Percentiles rank a stretch among this genome's conserved stretches.
Conservation (phyloP, 2,329 filamentous ascomycete genomes). For the Fusarium ramigenum region DNA sequence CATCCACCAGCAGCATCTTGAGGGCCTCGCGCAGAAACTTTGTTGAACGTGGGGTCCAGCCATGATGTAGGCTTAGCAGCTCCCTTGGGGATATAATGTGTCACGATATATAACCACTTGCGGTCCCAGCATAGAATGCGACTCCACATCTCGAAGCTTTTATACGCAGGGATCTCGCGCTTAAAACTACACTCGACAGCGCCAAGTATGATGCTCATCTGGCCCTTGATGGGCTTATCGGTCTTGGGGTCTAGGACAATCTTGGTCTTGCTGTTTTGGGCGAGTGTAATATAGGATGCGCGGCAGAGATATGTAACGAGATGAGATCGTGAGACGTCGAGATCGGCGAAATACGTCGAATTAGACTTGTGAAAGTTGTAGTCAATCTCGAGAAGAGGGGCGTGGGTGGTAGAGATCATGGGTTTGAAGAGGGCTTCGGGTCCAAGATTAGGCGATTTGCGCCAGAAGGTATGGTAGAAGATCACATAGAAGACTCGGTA, state of each 20-base stretch:
- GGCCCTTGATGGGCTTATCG: conserved; percentile 60
- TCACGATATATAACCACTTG: conserved; percentile 83
- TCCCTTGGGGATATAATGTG: conserved; percentile 74
- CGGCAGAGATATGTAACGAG: conserved; percentile 76
- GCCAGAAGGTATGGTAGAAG: conserved; percentile 62
- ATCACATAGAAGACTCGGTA: conserved; percentile 68
- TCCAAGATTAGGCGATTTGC: conserved; percentile 58
- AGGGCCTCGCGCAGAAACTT: conserved; percentile 52
- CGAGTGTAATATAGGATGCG: conserved; percentile 63
- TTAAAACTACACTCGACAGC: conserved; percentile 79
- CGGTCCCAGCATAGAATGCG: conserved; percentile 78
- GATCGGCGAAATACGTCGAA: conserved; percentile 86
- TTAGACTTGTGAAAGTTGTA: conserved; percentile 88
- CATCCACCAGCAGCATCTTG: conserved; percentile 55
- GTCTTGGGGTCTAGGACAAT: conserved; percentile 61
- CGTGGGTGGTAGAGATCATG: conserved; percentile 71
- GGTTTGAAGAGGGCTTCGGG: conserved; percentile 78
- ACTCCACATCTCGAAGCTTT: conserved; percentile 78
- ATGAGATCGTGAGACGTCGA: conserved; percentile 84
- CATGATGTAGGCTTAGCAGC: conserved; percentile 64
- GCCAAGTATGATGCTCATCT: conserved; percentile 73
- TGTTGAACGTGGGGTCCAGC: conserved; percentile 58
- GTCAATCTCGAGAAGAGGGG: conserved; percentile 81
- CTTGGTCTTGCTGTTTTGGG: conserved; percentile 58
- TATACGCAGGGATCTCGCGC: conserved; percentile 75